These are phyloP conservation scores for Vickermania spadyakhi DNA, from an alignment of 208 protist genomes.

Conservation along the genomic window DNA sequence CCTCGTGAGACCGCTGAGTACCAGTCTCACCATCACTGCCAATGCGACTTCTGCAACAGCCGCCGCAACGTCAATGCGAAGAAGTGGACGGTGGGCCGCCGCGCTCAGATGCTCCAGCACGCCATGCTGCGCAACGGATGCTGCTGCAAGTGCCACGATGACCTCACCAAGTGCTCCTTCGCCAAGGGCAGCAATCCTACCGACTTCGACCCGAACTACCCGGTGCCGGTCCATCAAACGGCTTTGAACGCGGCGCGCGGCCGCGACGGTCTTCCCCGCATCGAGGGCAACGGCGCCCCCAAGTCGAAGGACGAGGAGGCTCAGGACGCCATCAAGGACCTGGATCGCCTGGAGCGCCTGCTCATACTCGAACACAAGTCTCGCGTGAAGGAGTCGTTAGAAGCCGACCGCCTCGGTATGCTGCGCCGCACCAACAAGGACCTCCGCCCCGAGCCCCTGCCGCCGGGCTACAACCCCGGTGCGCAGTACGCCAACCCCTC, in stretches of 20 bases:
- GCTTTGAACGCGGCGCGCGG: slow-evolving; percentile 64
- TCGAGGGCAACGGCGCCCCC: slow-evolving; percentile 14
- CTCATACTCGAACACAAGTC: slow-evolving; percentile 86
- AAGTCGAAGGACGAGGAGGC: slow-evolving; percentile 35
- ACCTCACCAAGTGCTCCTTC: slow-evolving; percentile 10
- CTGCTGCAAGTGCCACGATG: slow-evolving; percentile 41
- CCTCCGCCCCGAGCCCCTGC: slow-evolving; percentile 30
- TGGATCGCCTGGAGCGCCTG: slow-evolving; percentile 81
- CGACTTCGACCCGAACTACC: slow-evolving; percentile 63
- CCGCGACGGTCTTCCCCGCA: slow-evolving; percentile 35
- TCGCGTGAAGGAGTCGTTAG: slow-evolving; percentile 50
- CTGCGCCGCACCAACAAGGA: slow-evolving; percentile 22
- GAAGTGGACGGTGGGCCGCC: slow-evolving; percentile 51
- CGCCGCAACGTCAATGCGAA: slow-evolving; percentile 68
- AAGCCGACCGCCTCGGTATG: slow-evolving; percentile 34
- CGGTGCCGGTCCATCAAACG: slow-evolving; percentile 72
- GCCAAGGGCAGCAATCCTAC: slow-evolving; percentile 7
- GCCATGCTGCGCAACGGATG: slow-evolving; percentile 36
- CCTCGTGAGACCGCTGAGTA: slow-evolving; percentile 50
- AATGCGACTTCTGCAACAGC: slow-evolving; percentile 82
- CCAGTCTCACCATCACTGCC: slow-evolving; percentile 74
- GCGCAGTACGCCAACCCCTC: no score
- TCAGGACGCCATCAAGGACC: slow-evolving; percentile 43
- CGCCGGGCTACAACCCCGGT: slow-evolving; percentile 1
- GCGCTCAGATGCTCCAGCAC: slow-evolving; percentile 13